Evolutionary conservation across 2,329 filamentous ascomycete species (phyloP).

Genomic region (Cylindrodendrum hubeiense): DNA sequence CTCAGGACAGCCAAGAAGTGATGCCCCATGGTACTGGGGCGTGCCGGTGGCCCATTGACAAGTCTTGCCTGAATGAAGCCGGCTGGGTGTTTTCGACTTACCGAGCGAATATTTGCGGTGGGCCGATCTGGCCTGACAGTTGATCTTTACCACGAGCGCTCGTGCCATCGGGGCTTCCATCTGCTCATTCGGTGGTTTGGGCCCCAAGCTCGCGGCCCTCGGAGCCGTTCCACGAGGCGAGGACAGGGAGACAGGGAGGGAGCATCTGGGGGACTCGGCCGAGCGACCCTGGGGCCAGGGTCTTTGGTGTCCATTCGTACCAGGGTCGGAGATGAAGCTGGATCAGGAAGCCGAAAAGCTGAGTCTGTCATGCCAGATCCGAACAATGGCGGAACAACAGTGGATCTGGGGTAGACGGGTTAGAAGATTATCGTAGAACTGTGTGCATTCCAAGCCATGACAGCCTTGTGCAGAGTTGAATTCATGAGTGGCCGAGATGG

Average conservation of each 20-base stretch:
- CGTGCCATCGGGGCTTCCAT: constrained; percentile 41
- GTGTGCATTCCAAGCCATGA: constrained; percentile 3
- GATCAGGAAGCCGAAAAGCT: constrained; percentile 38
- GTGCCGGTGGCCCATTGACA: constrained; percentile 18
- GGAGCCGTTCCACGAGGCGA: constrained; percentile 28
- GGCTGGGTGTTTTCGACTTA: constrained; percentile 12
- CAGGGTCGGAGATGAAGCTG: constrained; percentile 45
- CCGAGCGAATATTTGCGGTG: constrained; percentile 32
- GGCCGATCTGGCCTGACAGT: constrained; percentile 30
- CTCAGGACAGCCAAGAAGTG: constrained; percentile 33
- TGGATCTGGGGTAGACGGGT: constrained; percentile 46
- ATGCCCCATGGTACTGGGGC: constrained; percentile 29
- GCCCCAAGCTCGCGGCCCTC: constrained; percentile 19
- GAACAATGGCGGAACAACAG: constrained; percentile 36
- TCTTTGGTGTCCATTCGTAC: constrained; percentile 25
- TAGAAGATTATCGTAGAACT: constrained; percentile 19
- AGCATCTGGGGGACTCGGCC: constrained; percentile 43
- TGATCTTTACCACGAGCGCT: constrained; percentile 37
- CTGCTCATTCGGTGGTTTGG: constrained; percentile 29
- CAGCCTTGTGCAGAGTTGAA: constrained; percentile 9
- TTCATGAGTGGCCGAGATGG: constrained; percentile 4
- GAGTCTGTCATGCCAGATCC: constrained; percentile 40
- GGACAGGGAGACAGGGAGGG: constrained; percentile 23
- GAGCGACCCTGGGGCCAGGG: constrained; percentile 31
- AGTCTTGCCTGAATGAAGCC: constrained; percentile 2